Evolutionary conservation across 805 yeast species (phyloP), one percentile per base, ranked within the genome.

Genomic region (Saccharomyces eubayanus): DNA sequence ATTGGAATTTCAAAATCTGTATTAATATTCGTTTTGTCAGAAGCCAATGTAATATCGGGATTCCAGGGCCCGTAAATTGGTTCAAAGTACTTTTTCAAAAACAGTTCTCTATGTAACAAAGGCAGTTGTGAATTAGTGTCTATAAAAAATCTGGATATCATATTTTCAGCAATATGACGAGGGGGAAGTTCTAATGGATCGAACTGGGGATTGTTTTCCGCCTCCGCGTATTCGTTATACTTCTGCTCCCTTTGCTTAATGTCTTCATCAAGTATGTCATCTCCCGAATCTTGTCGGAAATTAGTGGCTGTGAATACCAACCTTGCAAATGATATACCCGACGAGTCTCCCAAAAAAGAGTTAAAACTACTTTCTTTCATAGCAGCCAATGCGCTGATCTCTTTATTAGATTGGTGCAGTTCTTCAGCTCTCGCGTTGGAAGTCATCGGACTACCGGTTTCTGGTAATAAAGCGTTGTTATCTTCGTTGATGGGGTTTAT

Each of bases 71-170:
- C 97, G 66, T 90, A 90, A 1, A 90, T 76, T 0, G 96, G 97
- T 59, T 81, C 80, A 65, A 87, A 90, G 62, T 82, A 83, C 28
- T 74, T 72, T 48, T 73, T 72, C 46, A 91, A 68, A 62, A 89
- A 90, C 59, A 78, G 80, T 61, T 89, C 96, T 30, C 96, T 77
- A 66, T 91, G 96, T 49, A 90, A 70, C 3, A 91, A 76, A 0
- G 97, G 97, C 28, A 88, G 68, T 66, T 89, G 96, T 1, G 95
- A 75, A 65, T 91, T 90, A 14, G 91, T 80, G 61, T 86, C 90
- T 21, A 86, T 81, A 64, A 91, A 91, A 66, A 78, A 89, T 1
- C 80, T 74, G 40, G 81, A 76, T 8, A 89, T 63, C 47, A 87
- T 76, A 50, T 76, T 74, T 62, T 85, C 82, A 0, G 97, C 96